A percentile compares a stretch with the other conserved stretches of the same genome.
Conservation (phyloP, 805 yeast species). For the Nematodospora valgi region DNA sequence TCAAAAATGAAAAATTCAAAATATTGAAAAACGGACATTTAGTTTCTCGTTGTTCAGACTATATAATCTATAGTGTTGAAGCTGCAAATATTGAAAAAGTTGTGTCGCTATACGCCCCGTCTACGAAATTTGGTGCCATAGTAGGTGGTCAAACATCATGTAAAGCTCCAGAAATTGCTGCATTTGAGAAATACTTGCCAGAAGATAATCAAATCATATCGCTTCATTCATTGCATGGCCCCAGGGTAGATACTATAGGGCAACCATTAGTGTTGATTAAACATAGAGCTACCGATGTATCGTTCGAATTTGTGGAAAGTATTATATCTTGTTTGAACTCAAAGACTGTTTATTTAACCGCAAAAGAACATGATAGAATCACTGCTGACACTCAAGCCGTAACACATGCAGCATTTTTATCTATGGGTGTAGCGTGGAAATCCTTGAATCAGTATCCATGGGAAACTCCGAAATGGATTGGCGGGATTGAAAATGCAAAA, state of each 20-base stretch:
- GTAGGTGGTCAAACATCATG: constrained; percentile 99
- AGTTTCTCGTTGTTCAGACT: constrained; percentile 80
- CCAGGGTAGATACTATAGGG: constrained; percentile 81
- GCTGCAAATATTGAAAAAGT: constrained; percentile 79
- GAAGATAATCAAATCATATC: constrained; percentile 78
- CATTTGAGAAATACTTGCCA: constrained; percentile 77
- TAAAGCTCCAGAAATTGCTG: constrained; percentile 83
- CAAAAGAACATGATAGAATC: constrained; percentile 87
- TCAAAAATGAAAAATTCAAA: constrained; percentile 42
- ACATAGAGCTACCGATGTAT: constrained; percentile 60
- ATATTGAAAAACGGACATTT: constrained; percentile 76
- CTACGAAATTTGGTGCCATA: constrained; percentile 80
- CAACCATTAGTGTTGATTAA: constrained; percentile 88
- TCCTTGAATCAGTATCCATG: constrained; percentile 83
- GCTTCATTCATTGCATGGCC: constrained; percentile 93
- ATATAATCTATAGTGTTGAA: constrained; percentile 86
- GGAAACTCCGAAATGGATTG: constrained; percentile 81
- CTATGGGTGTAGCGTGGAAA: constrained; percentile 98
- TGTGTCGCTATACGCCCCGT: constrained; percentile 76
- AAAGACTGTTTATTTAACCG: constrained; percentile 70
- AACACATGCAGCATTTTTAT: constrained; percentile 93
- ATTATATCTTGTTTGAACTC: constrained; percentile 74
- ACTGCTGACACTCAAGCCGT: constrained; percentile 99
- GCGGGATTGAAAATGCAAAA: constrained; percentile 95
- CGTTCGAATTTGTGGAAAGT: constrained; percentile 57